Evolutionary conservation across 1,139 yeast species (phyloP), one percentile per base, ranked within the genome.

Genomic region (Nakaseomyces delphensis): DNA sequence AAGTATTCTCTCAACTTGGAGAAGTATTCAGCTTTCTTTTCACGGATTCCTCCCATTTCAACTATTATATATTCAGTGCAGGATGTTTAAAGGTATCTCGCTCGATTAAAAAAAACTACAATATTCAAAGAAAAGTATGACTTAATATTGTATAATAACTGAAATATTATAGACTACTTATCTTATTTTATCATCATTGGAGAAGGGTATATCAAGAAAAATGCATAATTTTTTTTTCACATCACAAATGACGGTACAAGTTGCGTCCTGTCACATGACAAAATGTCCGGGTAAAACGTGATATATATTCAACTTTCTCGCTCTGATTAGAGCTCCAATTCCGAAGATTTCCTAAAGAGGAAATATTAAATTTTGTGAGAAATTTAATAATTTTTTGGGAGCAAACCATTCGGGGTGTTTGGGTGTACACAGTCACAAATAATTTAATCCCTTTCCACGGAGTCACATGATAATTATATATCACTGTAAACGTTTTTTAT

Each of bases 31-130:
- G 69, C 81, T 74, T 91, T 91, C 81, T 89, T 89, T 68, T 86
- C 97, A 77, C 96, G 91, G 76, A 84, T 71, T 78, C 96, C 97
- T 89, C 97, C 98, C 98, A 91, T 91, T 83, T 96, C 91, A 85
- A 89, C 81, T 74, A 40, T 52, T 41, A 50, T 56, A 55, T 44
- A 52, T 25, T 14, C 14, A 73, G 84, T 94, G 78, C 82, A 85
- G 96, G 96, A 76, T 83, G 79, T 83, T 89, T 89, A 87, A 89
- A 89, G 95, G 80, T 64, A 39, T 35, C 30, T 31, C 38, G 35
- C 21, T 31, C 23, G 21, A 11, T 14, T 16, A 16, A 31, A 31
- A 7, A 18, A 4, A 18, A 29, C 19, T 14, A 21, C 24, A 21
- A 21, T 21, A 21, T 21, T 21, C 9, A 21, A 21, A 21, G 6